Evolutionary conservation across 176 grass and related monocot genomes (phyloP).

Genomic region (Aegilops tauschii): DNA sequence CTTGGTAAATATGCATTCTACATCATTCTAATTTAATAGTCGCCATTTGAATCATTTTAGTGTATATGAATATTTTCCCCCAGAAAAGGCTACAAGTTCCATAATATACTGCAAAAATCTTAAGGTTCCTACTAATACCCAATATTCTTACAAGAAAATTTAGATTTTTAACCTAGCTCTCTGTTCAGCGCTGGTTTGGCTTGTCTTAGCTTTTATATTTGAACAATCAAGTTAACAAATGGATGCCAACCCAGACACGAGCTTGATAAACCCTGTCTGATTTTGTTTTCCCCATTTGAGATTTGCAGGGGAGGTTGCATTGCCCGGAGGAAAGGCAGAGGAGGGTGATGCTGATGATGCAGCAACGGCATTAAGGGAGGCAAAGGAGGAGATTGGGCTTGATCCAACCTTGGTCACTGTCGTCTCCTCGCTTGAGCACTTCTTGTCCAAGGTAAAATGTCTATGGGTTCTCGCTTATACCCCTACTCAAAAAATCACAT

Average conservation of each 20-base stretch:
- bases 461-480: neutral
- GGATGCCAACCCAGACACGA: neutral
- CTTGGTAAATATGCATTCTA: neutral
- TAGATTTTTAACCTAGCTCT: neutral
- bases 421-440: slow-evolving; percentile 54
- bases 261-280: neutral
- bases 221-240: neutral
- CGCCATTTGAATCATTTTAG: neutral
- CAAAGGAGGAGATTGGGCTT: slow-evolving; percentile 71
- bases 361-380: slow-evolving; percentile 64
- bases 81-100: neutral
- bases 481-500: neutral
- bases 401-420: slow-evolving; percentile 53
- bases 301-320: slow-evolving; percentile 64
- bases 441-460: slow-evolving; percentile 55
- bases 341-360: slow-evolving; percentile 65
- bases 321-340: slow-evolving; percentile 72
- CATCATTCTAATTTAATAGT: neutral
- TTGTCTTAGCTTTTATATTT: slow-evolving; percentile 5
- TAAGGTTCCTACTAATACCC: neutral
- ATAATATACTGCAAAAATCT: neutral
- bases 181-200: neutral
- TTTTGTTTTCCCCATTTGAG: neutral
- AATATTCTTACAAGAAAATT: neutral
- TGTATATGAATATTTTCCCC: neutral